Percentiles rank a stretch among this genome's conserved stretches.
phyloP scores from a whole-genome alignment of 2,329 filamentous ascomycete species.

The Erysiphe pulchra region DNA sequence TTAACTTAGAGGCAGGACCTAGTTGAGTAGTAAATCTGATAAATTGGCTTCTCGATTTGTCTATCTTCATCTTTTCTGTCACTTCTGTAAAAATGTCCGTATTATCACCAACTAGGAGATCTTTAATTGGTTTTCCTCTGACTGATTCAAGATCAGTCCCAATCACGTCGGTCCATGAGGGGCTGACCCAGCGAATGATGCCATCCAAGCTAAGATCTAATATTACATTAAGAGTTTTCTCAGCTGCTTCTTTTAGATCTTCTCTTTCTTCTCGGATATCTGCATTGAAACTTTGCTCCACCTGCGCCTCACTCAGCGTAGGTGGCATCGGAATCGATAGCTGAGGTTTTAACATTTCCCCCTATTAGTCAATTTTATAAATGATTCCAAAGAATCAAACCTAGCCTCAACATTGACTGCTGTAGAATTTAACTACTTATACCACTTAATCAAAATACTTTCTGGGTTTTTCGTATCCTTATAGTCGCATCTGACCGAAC shows the following conservation, averaged over 20 bases:
- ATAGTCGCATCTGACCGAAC: conserved; percentile 2
- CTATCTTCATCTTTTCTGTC: conserved; percentile 69
- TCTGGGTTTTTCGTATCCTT: conserved; percentile 6
- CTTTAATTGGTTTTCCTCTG: conserved; percentile 50
- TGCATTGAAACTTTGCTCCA: conserved; percentile 44
- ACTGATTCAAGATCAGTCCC: conserved; percentile 52
- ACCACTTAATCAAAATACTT: conserved; percentile 1
- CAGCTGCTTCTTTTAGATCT: conserved; percentile 81
- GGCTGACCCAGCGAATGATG: conserved; percentile 83
- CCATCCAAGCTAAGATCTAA: conserved; percentile 80
- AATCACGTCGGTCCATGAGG: conserved; percentile 83
- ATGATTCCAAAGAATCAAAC: conserved; percentile 8
- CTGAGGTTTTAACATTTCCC: conserved; percentile 12
- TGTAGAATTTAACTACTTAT: conserved; percentile 1
- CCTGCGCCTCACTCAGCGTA: conserved; percentile 14
- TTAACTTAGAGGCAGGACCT: conserved; percentile 41
- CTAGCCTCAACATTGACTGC: conserved; percentile 10
- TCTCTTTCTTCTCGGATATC: conserved; percentile 84
- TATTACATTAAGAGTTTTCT: conserved; percentile 91
- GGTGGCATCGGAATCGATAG: conserved; percentile 9
- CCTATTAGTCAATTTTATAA: conserved; percentile 7
- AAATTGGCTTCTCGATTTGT: conserved; percentile 80
- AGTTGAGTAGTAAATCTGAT: conserved; percentile 54
- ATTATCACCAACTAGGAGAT: conserved; percentile 56
- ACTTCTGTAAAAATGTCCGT: conserved; percentile 58